Evolutionary conservation across 768 basidiomycete species (phyloP).

Genomic region (Auriscalpium microsporum): DNA sequence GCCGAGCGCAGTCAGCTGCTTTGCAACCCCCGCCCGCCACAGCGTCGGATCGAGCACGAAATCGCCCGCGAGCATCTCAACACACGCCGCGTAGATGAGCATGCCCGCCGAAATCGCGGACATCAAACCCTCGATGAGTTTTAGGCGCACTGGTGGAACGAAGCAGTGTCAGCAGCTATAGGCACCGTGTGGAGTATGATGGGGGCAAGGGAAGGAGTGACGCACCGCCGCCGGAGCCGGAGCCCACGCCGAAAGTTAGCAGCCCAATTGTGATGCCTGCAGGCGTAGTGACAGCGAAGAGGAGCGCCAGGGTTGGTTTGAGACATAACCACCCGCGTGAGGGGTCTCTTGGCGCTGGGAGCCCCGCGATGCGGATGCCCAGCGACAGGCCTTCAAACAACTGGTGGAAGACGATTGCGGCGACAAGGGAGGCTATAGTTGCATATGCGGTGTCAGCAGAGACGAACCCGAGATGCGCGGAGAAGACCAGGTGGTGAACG

Average conservation of each 20-base stretch:
- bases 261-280: slow-evolving; percentile 57
- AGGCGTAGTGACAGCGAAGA: slow-evolving; percentile 73
- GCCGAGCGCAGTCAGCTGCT: slow-evolving; percentile 47
- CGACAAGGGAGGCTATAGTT: slow-evolving; percentile 53
- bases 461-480: not conserved
- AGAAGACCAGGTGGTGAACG: not conserved
- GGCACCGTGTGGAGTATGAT: slow-evolving; percentile 2
- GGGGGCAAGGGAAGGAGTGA: not conserved
- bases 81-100: slow-evolving; percentile 75
- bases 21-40: slow-evolving; percentile 29
- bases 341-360: slow-evolving; percentile 33
- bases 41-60: slow-evolving; percentile 66
- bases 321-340: slow-evolving; percentile 24
- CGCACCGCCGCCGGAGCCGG: slow-evolving; percentile 22
- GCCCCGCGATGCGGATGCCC: slow-evolving; percentile 67
- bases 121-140: slow-evolving; percentile 63
- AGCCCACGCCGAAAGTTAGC: slow-evolving; percentile 30
- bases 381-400: slow-evolving; percentile 79
- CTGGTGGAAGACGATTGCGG: slow-evolving; percentile 76
- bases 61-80: slow-evolving; percentile 83
- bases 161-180: not conserved
- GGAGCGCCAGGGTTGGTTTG: slow-evolving; percentile 43
- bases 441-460: not conserved
- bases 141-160: slow-evolving; percentile 32
- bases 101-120: slow-evolving; percentile 77